phyloP scores from a whole-genome alignment of 495 filamentous ascomycete genomes.

The Neurospora sp. region DNA sequence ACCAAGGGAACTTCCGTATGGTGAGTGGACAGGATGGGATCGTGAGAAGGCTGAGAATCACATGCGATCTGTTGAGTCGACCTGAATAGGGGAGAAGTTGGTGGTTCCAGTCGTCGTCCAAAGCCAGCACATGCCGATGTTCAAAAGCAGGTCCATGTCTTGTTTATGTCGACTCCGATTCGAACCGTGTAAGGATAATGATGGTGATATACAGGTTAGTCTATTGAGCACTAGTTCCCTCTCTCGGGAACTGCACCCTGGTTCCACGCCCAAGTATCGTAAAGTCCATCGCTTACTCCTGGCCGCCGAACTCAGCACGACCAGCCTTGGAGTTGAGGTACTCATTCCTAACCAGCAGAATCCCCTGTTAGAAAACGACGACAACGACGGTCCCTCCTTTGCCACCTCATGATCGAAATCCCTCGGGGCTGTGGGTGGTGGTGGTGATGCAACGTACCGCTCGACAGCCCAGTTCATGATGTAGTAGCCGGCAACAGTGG shows the following conservation, averaged over 20 bases:
- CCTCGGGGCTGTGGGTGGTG: neutral
- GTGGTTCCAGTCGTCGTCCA: neutral
- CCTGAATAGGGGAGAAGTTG: neutral
- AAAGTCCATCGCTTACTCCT: slow-evolving; percentile 25
- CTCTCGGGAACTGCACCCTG: neutral
- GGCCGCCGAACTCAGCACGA: slow-evolving; percentile 45
- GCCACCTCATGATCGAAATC: neutral
- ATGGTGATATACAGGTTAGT: slow-evolving; percentile 23
- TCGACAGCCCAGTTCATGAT: slow-evolving; percentile 79
- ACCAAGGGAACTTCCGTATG: neutral
- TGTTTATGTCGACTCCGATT: neutral
- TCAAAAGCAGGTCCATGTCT: neutral
- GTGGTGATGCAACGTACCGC: slow-evolving; percentile 45
- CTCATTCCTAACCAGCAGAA: slow-evolving; percentile 54
- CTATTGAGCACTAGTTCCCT: slow-evolving; percentile 18
- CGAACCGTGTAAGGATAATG: neutral
- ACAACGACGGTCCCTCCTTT: neutral
- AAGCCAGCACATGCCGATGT: neutral
- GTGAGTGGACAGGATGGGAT: neutral
- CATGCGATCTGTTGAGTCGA: neutral
- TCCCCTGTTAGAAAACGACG: slow-evolving; percentile 9
- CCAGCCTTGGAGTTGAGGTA: slow-evolving; percentile 88
- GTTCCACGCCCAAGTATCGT: neutral
- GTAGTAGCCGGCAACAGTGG: slow-evolving; percentile 64
- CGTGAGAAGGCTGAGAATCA: neutral